Percentiles rank a stretch among this genome's conserved stretches.
Conservation (phyloP, 2,329 filamentous ascomycete genomes). For the Exophiala alcalophila region DNA sequence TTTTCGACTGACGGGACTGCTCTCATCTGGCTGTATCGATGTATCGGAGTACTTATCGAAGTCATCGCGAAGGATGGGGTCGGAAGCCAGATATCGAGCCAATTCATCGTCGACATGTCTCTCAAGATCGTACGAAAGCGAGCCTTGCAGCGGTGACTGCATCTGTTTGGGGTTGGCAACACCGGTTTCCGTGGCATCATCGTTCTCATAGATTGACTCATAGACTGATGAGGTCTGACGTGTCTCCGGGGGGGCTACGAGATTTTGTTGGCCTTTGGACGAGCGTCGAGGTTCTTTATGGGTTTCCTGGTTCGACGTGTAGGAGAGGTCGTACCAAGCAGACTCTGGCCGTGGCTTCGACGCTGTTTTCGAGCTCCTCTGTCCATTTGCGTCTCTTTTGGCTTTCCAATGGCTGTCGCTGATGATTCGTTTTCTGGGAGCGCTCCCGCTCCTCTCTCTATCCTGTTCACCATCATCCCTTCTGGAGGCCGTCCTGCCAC, state of each 20-base stretch:
- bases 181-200: too few species aligned
- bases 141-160: too few species aligned
- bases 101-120: slow-evolving; percentile 13
- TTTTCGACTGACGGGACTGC: slow-evolving; percentile 8
- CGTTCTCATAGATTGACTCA: too few species aligned
- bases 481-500: slow-evolving; percentile 19
- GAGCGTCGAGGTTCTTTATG: slow-evolving; percentile 25
- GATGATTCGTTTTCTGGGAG: slow-evolving; percentile 86
- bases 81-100: slow-evolving; percentile 10
- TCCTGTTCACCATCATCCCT: slow-evolving; percentile 23
- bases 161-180: too few species aligned
- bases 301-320: slow-evolving; percentile 27
- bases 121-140: slow-evolving; percentile 5
- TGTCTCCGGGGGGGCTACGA: too few species aligned
- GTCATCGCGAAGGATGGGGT: slow-evolving; percentile 8
- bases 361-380: slow-evolving; percentile 3
- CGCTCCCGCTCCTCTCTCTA: slow-evolving; percentile 48
- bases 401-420: slow-evolving; percentile 83
- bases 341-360: slow-evolving; percentile 24
- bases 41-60: slow-evolving; percentile 6
- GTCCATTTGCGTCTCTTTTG: slow-evolving; percentile 33
- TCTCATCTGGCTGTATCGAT: slow-evolving; percentile 10
- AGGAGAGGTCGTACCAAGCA: slow-evolving; percentile 25
- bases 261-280: slow-evolving; percentile 4
- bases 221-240: too few species aligned